phyloP scores from a whole-genome alignment of 495 filamentous ascomycete species.

The Xylaria flabelliformis region DNA sequence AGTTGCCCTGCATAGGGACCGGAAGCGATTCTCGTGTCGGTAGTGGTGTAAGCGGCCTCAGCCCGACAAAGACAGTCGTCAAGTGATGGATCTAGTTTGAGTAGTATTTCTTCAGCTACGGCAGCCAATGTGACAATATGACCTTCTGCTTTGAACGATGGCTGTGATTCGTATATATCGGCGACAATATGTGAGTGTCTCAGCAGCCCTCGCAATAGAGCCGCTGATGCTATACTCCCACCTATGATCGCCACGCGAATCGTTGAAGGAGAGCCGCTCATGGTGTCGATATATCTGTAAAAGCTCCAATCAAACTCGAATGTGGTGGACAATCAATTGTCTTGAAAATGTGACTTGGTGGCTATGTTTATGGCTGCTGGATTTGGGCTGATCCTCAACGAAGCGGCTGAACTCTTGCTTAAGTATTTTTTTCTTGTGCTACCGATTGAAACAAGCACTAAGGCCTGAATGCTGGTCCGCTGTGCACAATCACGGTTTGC shows the following conservation, averaged over 20 bases:
- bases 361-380: constrained; percentile 3
- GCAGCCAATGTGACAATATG: constrained; percentile 36
- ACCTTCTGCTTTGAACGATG: constrained; percentile 41
- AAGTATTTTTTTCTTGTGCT: constrained; percentile 10
- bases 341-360: constrained; percentile 1
- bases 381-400: neutral
- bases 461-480: neutral
- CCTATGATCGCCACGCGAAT: constrained; percentile 47
- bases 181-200: constrained; percentile 40
- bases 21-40: constrained; percentile 25
- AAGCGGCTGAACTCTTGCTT: constrained; percentile 1
- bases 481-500: neutral
- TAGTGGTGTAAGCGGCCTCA: constrained; percentile 31
- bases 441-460: neutral
- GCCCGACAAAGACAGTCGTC: constrained; percentile 36
- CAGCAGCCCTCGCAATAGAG: constrained; percentile 39
- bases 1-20: constrained; percentile 34
- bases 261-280: constrained; percentile 34
- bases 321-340: neutral
- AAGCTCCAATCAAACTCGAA: neutral
- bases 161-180: constrained; percentile 43
- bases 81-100: constrained; percentile 34
- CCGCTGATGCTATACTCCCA: constrained; percentile 42
- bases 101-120: constrained; percentile 31
- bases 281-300: constrained; percentile 11